Conservation (phyloP, 495 filamentous ascomycete species). For the Penicillium arizonense region DNA sequence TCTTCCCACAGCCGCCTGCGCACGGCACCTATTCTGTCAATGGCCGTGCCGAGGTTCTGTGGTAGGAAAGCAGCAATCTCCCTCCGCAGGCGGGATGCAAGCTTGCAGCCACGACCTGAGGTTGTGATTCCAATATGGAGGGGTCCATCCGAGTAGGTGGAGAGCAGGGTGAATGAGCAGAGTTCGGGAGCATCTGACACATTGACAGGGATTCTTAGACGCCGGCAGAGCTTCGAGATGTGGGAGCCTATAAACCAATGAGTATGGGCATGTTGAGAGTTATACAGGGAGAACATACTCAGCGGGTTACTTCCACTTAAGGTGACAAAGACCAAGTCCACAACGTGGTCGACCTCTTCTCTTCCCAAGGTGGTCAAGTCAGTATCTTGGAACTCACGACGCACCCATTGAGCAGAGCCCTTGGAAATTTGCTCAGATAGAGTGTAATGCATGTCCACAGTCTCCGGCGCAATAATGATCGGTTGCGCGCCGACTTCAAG, state of each 20-base stretch:
- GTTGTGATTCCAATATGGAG: conserved; percentile 95
- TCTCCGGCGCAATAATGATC: conserved; percentile 73
- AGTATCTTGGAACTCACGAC: conserved; percentile 65
- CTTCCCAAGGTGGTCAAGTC: conserved; percentile 77
- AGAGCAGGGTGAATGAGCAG: conserved; percentile 89
- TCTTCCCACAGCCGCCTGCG: conserved; percentile 77
- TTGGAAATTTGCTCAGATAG: conserved; percentile 71
- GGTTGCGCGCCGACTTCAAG: conserved; percentile 84
- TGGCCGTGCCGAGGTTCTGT: conserved; percentile 75
- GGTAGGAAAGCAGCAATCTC: conserved; percentile 84
- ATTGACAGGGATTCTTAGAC: conserved; percentile 87
- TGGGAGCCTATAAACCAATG: conserved; percentile 47
- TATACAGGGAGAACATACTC: conserved; percentile 35
- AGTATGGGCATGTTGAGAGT: background rate
- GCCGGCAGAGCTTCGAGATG: conserved; percentile 73
- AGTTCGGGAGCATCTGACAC: conserved; percentile 83
- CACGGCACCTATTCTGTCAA: conserved; percentile 74
- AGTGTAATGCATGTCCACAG: conserved; percentile 64
- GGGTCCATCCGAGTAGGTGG: conserved; percentile 84
- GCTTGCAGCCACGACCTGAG: conserved; percentile 91
- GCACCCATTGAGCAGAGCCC: conserved; percentile 69
- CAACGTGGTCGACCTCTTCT: conserved; percentile 71
- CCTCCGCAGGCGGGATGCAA: conserved; percentile 84
- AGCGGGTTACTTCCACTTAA: conserved; percentile 50
- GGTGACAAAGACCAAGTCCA: conserved; percentile 93